Evolutionary conservation across 2,329 filamentous ascomycete genomes (phyloP).

Genomic region (Ambrosiella beaveri): DNA sequence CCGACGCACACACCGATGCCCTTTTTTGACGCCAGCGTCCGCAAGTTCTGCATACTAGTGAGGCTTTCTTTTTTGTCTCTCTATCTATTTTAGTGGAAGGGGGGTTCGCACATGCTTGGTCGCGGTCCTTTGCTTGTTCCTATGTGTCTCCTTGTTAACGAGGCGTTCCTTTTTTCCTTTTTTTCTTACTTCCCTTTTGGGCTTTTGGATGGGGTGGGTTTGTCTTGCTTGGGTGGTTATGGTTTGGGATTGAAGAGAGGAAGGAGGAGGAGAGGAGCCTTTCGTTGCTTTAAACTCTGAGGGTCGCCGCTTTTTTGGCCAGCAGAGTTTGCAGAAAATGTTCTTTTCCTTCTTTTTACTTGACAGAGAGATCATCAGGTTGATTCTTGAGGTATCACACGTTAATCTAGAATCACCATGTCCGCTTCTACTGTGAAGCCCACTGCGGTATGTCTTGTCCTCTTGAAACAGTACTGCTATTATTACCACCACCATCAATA

Average conservation of each 20-base stretch:
- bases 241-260: no score
- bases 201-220: neutral
- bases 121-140: slow-evolving; percentile 1
- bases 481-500: neutral
- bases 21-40: no score
- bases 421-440: slow-evolving; percentile 7
- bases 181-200: neutral
- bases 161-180: neutral
- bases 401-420: neutral
- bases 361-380: neutral
- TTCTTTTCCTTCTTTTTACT: neutral
- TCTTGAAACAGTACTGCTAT: neutral
- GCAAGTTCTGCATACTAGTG: no score
- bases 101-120: neutral
- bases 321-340: neutral
- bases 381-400: neutral
- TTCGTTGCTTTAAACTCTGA: neutral
- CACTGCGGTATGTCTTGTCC: slow-evolving; percentile 1
- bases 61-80: no score
- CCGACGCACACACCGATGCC: no score
- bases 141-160: neutral
- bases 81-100: no score
- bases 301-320: neutral
- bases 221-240: no score
- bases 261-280: neutral